phyloP scores from a whole-genome alignment of 768 basidiomycete species.

The Boletellus ananas region DNA sequence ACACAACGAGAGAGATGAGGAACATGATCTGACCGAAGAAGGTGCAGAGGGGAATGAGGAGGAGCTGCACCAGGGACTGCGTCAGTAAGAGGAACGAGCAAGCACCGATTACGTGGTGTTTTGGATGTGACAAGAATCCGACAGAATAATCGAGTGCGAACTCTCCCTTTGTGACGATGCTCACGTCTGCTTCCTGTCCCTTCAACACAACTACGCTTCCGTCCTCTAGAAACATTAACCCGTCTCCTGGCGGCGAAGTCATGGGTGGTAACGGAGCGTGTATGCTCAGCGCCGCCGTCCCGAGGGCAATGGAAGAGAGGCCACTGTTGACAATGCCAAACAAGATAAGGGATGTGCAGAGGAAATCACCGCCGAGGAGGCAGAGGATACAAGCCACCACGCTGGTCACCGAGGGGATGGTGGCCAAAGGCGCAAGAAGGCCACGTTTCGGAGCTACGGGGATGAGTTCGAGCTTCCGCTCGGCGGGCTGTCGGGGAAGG shows the following conservation, averaged over 20 bases:
- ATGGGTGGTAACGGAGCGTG: constrained; percentile 20
- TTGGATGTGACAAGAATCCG: not conserved
- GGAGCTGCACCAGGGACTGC: constrained; percentile 31
- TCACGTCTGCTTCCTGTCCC: constrained; percentile 28
- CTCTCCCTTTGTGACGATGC: constrained; percentile 29
- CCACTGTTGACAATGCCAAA: constrained; percentile 32
- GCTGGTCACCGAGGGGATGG: constrained; percentile 24
- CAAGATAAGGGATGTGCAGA: constrained; percentile 29
- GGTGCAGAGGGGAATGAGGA: constrained; percentile 27
- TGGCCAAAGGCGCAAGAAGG: constrained; percentile 12
- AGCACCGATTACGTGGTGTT: constrained; percentile 16
- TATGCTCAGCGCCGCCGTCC: constrained; percentile 25
- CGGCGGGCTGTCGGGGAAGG: not conserved
- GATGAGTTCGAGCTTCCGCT: not conserved
- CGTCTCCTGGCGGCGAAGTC: constrained; percentile 28
- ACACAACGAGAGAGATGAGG: constrained; percentile 26
- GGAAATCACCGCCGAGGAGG: constrained; percentile 18
- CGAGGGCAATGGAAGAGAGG: constrained; percentile 26
- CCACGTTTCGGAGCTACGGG: constrained; percentile 5
- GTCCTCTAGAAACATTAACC: constrained; percentile 21
- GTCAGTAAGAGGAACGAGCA: constrained; percentile 24
- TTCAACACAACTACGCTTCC: constrained; percentile 24
- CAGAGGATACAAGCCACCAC: constrained; percentile 19
- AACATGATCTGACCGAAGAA: constrained; percentile 34
- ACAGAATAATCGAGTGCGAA: constrained; percentile 27